These are phyloP conservation scores for Meyerozyma smithsonii DNA, from an alignment of 1,139 yeast species.

Conservation along the genomic window DNA sequence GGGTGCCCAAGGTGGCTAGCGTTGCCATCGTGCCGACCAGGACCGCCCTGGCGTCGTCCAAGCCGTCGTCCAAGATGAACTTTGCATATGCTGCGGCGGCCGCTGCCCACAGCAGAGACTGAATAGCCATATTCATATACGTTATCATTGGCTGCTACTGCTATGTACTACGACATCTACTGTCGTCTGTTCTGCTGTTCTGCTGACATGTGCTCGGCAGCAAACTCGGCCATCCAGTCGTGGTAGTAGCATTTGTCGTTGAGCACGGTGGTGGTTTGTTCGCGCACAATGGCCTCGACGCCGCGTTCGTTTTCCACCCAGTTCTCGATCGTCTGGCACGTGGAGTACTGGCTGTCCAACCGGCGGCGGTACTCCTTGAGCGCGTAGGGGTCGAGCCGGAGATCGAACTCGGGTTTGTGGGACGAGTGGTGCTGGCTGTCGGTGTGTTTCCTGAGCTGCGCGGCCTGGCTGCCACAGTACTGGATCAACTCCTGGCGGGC, in stretches of 20 bases:
- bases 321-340: conserved; percentile 27
- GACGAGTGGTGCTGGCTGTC: conserved; percentile 3
- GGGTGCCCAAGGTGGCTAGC: neutral
- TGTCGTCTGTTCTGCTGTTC: too few species aligned
- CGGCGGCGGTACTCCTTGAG: conserved; percentile 19
- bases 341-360: conserved; percentile 18
- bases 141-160: too few species aligned
- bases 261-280: conserved; percentile 28
- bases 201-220: too few species aligned
- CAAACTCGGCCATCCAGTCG: conserved; percentile 31
- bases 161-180: too few species aligned
- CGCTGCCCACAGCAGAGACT: conserved; percentile 5
- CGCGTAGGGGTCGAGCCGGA: conserved; percentile 41
- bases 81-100: conserved; percentile 5
- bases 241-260: conserved; percentile 33
- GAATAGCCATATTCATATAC: too few species aligned
- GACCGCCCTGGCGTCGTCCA: neutral
- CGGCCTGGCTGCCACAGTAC: conserved; percentile 28
- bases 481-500: conserved; percentile 25
- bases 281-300: conserved; percentile 32
- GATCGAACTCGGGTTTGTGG: conserved; percentile 19
- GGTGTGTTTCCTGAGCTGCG: conserved; percentile 17
- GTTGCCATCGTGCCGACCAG: neutral
- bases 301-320: conserved; percentile 35
- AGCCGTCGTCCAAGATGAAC: neutral